These are phyloP conservation scores for Metarhizium robertsii DNA, from an alignment of 2,329 filamentous ascomycete genomes.

Conservation along the genomic window DNA sequence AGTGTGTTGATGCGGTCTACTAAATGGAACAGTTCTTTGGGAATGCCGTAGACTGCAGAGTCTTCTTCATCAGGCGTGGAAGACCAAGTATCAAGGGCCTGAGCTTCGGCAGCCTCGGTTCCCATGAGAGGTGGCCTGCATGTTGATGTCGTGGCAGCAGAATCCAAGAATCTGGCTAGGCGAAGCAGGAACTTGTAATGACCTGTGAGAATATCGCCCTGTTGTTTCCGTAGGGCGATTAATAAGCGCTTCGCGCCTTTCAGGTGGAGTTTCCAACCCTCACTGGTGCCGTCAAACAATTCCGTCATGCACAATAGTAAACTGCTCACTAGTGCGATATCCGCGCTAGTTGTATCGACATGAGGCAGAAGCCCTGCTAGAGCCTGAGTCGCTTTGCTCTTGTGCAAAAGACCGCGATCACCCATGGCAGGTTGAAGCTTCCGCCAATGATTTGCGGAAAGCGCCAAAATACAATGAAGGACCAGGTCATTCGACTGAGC, in stretches of 20 bases:
- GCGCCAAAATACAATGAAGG: conserved; percentile 22
- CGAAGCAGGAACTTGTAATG: conserved; percentile 28
- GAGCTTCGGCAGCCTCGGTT: conserved; percentile 19
- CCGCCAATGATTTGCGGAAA: conserved; percentile 26
- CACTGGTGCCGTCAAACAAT: conserved; percentile 30
- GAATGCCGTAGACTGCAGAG: conserved; percentile 25
- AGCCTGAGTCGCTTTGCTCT: conserved; percentile 22
- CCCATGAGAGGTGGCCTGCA: conserved; percentile 24
- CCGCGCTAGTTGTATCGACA: conserved; percentile 20
- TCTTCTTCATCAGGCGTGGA: conserved; percentile 20
- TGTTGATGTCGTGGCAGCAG: conserved; percentile 23
- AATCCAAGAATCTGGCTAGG: conserved; percentile 23
- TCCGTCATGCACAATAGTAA: conserved; percentile 32
- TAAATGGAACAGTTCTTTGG: conserved; percentile 24
- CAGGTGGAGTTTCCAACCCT: conserved; percentile 32
- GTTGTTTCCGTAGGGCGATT: conserved; percentile 19
- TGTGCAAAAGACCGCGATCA: conserved; percentile 20
- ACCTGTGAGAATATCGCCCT: conserved; percentile 24
- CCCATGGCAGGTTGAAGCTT: conserved; percentile 21
- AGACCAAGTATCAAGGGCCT: conserved; percentile 17
- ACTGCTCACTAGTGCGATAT: conserved; percentile 29
- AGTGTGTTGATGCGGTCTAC: conserved; percentile 23
- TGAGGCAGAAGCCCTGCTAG: conserved; percentile 23
- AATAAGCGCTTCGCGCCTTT: conserved; percentile 31
- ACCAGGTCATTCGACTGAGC: conserved; percentile 23